phyloP scores from a whole-genome alignment of 306 rosid species.

The Benincasa hispida region DNA sequence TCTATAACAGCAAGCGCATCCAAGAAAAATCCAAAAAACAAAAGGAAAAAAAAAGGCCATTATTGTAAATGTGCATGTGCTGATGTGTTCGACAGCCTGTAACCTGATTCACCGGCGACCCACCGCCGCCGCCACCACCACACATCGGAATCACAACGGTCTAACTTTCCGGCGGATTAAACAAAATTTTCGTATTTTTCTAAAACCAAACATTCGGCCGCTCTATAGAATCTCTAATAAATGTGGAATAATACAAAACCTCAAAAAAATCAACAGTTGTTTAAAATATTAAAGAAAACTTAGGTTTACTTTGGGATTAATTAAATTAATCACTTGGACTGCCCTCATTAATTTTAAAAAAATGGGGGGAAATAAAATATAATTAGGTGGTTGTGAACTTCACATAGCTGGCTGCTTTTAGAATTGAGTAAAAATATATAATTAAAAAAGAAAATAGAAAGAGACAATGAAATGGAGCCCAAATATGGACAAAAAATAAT shows the following conservation, averaged over 20 bases:
- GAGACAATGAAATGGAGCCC: slow-evolving; percentile 3
- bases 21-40: not conserved
- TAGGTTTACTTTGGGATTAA: not conserved
- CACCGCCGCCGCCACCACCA: not conserved
- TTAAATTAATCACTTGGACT: not conserved
- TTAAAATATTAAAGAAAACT: not conserved
- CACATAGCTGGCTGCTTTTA: not conserved
- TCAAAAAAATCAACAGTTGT: not conserved
- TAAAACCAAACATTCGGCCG: slow-evolving; percentile 1
- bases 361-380: not conserved
- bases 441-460: not conserved
- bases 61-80: not conserved
- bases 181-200: not conserved
- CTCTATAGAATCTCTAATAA: not conserved
- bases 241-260: not conserved
- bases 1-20: not conserved
- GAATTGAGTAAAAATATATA: not conserved
- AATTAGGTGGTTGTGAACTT: not conserved
- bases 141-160: not conserved
- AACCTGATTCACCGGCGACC: not conserved
- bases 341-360: not conserved
- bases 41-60: not conserved
- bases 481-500: slow-evolving; percentile 7
- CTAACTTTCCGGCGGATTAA: not conserved
- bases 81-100: slow-evolving; percentile 2